Evolutionary conservation across 2,329 filamentous ascomycete species (phyloP).

Genomic region (Penicillium crustosum): DNA sequence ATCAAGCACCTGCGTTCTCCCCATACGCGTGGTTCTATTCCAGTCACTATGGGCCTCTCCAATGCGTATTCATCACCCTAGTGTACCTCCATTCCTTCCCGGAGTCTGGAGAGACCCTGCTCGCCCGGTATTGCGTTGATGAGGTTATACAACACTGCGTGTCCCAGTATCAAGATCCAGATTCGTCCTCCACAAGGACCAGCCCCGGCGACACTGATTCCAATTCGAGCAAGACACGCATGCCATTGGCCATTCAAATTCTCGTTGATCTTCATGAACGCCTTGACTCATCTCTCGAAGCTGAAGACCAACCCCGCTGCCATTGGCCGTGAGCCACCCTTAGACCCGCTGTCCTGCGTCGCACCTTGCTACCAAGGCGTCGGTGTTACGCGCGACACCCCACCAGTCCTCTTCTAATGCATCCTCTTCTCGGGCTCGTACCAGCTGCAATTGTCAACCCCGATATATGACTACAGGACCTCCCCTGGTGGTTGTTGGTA

Average conservation of each 20-base stretch:
- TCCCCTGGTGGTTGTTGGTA: not conserved
- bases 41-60: not conserved
- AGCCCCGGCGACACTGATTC: not conserved
- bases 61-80: not conserved
- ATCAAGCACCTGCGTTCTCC: not conserved
- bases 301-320: not conserved
- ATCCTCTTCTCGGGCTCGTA: not conserved
- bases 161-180: not conserved
- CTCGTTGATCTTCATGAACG: not conserved
- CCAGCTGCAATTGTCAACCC: not conserved
- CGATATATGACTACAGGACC: not conserved
- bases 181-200: not conserved
- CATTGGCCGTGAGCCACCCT: not conserved
- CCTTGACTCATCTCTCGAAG: not conserved
- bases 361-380: not conserved
- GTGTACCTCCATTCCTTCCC: not conserved
- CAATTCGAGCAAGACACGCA: not conserved
- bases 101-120: not conserved
- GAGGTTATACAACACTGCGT: not conserved
- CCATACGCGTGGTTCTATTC: not conserved
- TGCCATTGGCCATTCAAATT: not conserved
- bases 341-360: not conserved
- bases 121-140: not conserved
- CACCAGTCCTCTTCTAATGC: not conserved
- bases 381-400: not conserved